Conservation (phyloP, 2,329 filamentous ascomycete genomes). For the Talaromyces sp. region DNA sequence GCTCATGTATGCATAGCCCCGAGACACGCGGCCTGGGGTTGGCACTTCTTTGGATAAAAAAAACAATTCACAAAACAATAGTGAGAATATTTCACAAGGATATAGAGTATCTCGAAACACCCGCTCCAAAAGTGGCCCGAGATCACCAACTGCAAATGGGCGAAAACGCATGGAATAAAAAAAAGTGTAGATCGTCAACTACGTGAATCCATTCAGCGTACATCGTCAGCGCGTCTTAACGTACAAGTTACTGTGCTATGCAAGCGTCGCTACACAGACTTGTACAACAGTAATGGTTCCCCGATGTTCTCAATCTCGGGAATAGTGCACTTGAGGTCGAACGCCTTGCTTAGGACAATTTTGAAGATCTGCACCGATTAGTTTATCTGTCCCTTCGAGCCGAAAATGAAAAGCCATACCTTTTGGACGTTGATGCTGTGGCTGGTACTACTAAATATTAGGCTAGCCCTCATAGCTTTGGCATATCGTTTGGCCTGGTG, state of each 20-base stretch:
- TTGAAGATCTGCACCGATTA: slow-evolving; percentile 80
- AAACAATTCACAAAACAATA: slow-evolving; percentile 1
- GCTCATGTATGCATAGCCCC: neutral
- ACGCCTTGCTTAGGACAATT: slow-evolving; percentile 96
- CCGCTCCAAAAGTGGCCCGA: neutral
- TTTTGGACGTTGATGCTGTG: slow-evolving; percentile 99
- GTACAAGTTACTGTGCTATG: slow-evolving; percentile 8
- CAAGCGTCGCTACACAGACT: slow-evolving; percentile 44
- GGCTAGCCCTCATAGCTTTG: slow-evolving; percentile 93
- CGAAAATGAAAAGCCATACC: slow-evolving; percentile 47
- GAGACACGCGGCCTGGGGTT: neutral
- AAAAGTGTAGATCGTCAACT: slow-evolving; percentile 14
- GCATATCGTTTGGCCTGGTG: slow-evolving; percentile 83
- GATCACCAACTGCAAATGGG: neutral
- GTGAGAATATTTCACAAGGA: neutral
- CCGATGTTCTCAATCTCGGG: slow-evolving; percentile 98
- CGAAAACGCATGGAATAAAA: neutral
- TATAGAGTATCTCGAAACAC: neutral
- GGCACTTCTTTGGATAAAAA: slow-evolving; percentile 1
- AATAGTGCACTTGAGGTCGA: slow-evolving; percentile 97
- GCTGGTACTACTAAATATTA: slow-evolving; percentile 98
- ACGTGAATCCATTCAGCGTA: slow-evolving; percentile 33
- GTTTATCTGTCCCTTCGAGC: neutral
- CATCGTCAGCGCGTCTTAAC: slow-evolving; percentile 20
- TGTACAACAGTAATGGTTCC: slow-evolving; percentile 89